These are phyloP conservation scores for Citrus hindsii DNA, from an alignment of 345 rosid genomes.

Conservation along the genomic window DNA sequence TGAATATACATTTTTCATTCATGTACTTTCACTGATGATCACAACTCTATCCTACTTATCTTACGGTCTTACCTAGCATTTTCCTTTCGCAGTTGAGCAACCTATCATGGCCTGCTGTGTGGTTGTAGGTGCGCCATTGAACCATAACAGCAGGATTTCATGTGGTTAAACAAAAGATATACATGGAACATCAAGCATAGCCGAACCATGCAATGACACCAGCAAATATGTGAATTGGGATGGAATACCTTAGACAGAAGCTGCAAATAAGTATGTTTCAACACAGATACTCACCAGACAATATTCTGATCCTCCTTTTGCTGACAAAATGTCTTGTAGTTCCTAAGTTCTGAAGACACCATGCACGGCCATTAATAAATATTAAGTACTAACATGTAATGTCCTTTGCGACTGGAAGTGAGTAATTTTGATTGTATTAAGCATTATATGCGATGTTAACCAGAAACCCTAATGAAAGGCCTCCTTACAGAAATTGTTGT, in stretches of 20 bases:
- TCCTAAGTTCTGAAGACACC: constrained; percentile 52
- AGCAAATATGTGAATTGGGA: constrained; percentile 89
- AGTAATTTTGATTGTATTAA: not conserved
- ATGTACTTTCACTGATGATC: not conserved
- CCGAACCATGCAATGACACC: constrained; percentile 65
- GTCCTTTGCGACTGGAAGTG: constrained; percentile 13
- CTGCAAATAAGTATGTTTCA: constrained; percentile 74
- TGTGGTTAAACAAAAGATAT: constrained; percentile 85
- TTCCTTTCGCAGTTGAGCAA: constrained; percentile 61
- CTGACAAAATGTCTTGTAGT: constrained; percentile 78
- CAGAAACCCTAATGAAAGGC: not conserved
- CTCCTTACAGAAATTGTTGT: not conserved
- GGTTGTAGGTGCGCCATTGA: constrained; percentile 70
- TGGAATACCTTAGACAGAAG: constrained; percentile 90
- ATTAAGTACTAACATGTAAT: constrained; percentile 1
- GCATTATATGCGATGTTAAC: not conserved
- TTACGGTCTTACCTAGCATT: not conserved
- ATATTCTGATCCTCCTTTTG: constrained; percentile 79
- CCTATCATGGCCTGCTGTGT: constrained; percentile 91
- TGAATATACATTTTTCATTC: too few relatives aligned
- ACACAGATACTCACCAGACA: constrained; percentile 81
- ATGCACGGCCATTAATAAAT: constrained; percentile 3
- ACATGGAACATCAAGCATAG: constrained; percentile 54
- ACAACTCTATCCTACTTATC: too few relatives aligned
- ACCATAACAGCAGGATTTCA: constrained; percentile 56